Base-by-base conservation (phyloP, 768 basidiomycete species). In the Naematelia aurantialba region DNA sequence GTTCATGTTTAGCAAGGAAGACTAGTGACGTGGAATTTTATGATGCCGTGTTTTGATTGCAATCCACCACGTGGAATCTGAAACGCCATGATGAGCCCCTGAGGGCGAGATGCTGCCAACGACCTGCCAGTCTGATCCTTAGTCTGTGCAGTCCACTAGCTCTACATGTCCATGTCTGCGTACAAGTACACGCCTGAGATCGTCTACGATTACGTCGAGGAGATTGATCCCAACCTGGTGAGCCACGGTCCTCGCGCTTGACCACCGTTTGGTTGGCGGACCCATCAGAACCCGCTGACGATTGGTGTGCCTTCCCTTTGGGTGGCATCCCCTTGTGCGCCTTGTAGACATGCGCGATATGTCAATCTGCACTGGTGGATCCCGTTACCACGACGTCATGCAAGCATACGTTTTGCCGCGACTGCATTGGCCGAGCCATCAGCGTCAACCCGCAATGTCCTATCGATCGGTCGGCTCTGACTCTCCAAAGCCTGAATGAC, bases 341-440 rank as follows among this genome's bases (percentile, higher is more conserved):
- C 8, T 19, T 19, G 3, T 39, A 68, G 67, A 58, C 61, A 13
- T 74, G 72, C 29, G 69, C 69, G 24, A 74, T 74, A 53, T 74
- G 72, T 48, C 67, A 64, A 22, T 69, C 63, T 13, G 69, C 67
- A 14, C 44, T 92, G 69, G 78, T 84, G 5, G 83, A 89, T 27
- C 91, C 91, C 10, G 82, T 82, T 1, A 88, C 87, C 0, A 86
- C 89, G 0, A 81, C 78, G 42, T 84, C 86, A 5, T 93, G 91
- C 67, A 81, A 83, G 59, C 91, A 91, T 72, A 93, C 89, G 0
- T 93, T 93, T 75, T 94, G 91, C 74, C 77, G 78, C n/a, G 85
- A 84, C 27, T 94, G 91, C 70, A 88, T 92, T 60, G 66, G 79
- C n/a, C 80, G 81, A 51, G 88, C 91, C 0, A 81, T 93, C 2